Evolutionary conservation across 257 asterid species (phyloP).

Genomic region (Echites panduratus): DNA sequence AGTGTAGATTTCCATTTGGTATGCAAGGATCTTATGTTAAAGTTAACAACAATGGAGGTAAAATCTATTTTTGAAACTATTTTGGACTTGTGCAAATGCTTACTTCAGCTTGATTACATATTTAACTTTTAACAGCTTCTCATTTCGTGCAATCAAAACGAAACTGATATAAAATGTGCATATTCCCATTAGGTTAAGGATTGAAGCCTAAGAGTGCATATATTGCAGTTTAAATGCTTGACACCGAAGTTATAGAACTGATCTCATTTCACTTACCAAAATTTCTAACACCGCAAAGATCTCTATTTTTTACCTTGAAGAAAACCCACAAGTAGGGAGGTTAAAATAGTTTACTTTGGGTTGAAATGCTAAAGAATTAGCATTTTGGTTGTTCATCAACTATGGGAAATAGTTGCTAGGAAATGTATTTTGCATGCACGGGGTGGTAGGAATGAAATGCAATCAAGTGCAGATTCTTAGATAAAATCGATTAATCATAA

Average conservation of each 20-base stretch:
- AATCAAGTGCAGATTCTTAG: constrained; percentile 12
- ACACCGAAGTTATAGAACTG: constrained; percentile 30
- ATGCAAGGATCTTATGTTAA: constrained; percentile 51
- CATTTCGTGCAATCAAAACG: background rate
- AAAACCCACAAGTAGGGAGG: constrained; percentile 10
- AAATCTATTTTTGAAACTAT: background rate
- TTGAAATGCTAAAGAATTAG: constrained; percentile 10
- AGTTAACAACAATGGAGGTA: constrained; percentile 60
- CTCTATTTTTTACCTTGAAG: constrained; percentile 10
- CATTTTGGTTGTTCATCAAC: constrained; percentile 16
- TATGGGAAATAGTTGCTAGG: constrained; percentile 13
- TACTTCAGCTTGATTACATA: background rate
- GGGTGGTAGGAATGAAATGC: constrained; percentile 22
- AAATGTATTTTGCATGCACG: constrained; percentile 23
- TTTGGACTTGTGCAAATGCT: background rate
- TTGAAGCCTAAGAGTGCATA: constrained; percentile 57
- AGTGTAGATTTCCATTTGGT: constrained; percentile 43
- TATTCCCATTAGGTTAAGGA: constrained; percentile 43
- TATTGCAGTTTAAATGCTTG: constrained; percentile 41
- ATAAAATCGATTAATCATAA: too few relatives aligned
- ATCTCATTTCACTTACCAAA: constrained; percentile 23
- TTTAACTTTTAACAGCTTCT: background rate
- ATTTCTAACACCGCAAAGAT: constrained; percentile 34
- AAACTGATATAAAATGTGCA: background rate
- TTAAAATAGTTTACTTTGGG: constrained; percentile 7